A percentile compares a stretch with the other conserved stretches of the same genome.
Conservation (phyloP, 331 rosid genomes). For the Rhamnella rubrinervis region DNA sequence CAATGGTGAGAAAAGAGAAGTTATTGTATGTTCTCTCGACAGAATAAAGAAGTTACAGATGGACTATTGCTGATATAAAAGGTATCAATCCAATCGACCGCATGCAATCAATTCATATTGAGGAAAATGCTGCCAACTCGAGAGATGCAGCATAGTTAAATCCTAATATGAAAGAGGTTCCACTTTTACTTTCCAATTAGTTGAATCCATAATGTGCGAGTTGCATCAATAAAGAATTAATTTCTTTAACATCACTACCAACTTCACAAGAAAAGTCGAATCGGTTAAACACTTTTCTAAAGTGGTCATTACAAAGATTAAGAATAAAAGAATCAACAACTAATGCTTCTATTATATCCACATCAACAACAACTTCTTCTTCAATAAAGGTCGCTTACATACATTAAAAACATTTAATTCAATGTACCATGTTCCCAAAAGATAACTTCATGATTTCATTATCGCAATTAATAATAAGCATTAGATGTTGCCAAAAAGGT, state of each 20-base stretch:
- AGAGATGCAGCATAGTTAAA: too few relatives aligned
- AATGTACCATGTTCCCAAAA: not conserved
- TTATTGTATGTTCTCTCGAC: too few relatives aligned
- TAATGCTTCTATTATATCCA: not conserved
- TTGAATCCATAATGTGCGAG: not conserved
- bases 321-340: not conserved
- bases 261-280: too few relatives aligned
- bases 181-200: not conserved
- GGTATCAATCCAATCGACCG: too few relatives aligned
- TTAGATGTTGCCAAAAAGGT: slow-evolving; percentile 3
- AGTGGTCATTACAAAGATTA: not conserved
- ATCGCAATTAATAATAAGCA: slow-evolving; percentile 3
- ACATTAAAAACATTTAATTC: not conserved
- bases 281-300: not conserved
- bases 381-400: not conserved
- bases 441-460: not conserved
- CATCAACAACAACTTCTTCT: not conserved
- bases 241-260: not conserved
- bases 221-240: not conserved
- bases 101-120: too few relatives aligned
- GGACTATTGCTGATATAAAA: too few relatives aligned
- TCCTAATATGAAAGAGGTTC: not conserved
- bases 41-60: too few relatives aligned
- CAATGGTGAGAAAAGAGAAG: too few relatives aligned
- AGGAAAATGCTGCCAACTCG: too few relatives aligned